Evolutionary conservation across 2,329 filamentous ascomycete genomes (phyloP), one percentile per base, ranked within the genome.

Genomic region (Talaromyces sp.): DNA sequence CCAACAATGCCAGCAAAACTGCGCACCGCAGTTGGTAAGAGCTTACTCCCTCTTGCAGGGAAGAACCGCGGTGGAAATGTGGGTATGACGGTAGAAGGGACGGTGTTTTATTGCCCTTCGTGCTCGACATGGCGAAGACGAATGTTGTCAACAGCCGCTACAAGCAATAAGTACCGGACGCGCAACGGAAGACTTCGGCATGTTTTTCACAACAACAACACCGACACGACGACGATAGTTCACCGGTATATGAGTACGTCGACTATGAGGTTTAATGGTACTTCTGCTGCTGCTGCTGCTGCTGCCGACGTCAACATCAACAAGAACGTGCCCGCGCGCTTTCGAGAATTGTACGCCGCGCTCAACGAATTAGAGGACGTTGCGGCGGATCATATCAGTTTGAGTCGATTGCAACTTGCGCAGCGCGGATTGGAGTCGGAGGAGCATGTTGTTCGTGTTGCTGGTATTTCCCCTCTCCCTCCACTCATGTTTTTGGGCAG

Each of bases 321-420:
- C 8, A 81, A 81, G 37, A 82, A 81, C 31, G 81, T 88, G 2
- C 85, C 85, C 0, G 70, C 79, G n/a, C 75, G 74, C 24, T 82
- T 84, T 67, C 77, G 81, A 68, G 81, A 83, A 60, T 78, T 89
- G 1, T 81, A 88, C 69, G 78, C 83, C 67, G 80, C 83, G 35
- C 72, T 89, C 47, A 79, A 79, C 14, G 76, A 77, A n/a, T 74
- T 88, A 9, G 79, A 83, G 66, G 79, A 81, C 62, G 78, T 79
- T 43, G 85, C 85, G 24, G 79, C 82, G 65, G 82, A 81, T 56
- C 83, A 85, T 72, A 82, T 87, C 60, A 86, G 87, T 71, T 74
- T 86, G 35, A 87, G 85, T 70, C 78, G 85, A 63, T 72, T 89
- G 67, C 84, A 87, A 71, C 81, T 89, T 70, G 86, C 85, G 19